These are phyloP conservation scores for Cyberlindnera mississippiensis DNA, from an alignment of 805 yeast genomes.

Conservation along the genomic window DNA sequence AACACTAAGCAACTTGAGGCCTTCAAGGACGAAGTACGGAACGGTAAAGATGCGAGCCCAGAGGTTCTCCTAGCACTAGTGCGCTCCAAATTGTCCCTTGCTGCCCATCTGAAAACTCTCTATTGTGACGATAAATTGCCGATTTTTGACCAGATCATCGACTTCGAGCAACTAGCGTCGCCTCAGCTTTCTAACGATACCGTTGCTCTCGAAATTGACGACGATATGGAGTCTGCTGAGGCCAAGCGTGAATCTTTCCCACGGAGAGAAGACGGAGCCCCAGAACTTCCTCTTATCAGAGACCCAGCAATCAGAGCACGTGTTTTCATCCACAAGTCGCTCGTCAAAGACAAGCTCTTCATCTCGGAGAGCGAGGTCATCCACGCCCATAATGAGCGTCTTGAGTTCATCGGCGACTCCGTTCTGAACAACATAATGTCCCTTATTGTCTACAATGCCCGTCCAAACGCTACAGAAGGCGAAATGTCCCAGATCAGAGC, in stretches of 20 bases:
- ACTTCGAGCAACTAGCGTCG: slow-evolving; percentile 30
- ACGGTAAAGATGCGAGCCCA: slow-evolving; percentile 30
- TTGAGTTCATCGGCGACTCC: slow-evolving; percentile 91
- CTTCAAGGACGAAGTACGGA: slow-evolving; percentile 23
- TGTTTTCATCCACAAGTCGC: slow-evolving; percentile 81
- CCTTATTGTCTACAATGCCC: slow-evolving; percentile 55
- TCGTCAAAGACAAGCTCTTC: slow-evolving; percentile 53
- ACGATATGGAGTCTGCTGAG: neutral
- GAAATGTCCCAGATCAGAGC: slow-evolving; percentile 69
- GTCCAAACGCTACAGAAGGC: slow-evolving; percentile 78
- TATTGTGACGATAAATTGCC: slow-evolving; percentile 45
- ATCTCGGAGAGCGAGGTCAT: slow-evolving; percentile 55
- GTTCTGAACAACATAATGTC: slow-evolving; percentile 73
- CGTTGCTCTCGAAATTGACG: slow-evolving; percentile 10
- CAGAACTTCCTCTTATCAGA: slow-evolving; percentile 64
- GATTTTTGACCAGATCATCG: slow-evolving; percentile 51
- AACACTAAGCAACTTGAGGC: slow-evolving; percentile 38
- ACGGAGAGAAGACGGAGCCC: slow-evolving; percentile 39
- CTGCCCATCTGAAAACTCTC: slow-evolving; percentile 54
- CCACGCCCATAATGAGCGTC: slow-evolving; percentile 72
- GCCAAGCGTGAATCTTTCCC: slow-evolving; percentile 17
- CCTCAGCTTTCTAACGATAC: neutral
- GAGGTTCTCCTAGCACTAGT: slow-evolving; percentile 48
- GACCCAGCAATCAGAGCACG: slow-evolving; percentile 56
- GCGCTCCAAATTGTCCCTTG: slow-evolving; percentile 53